Evolutionary conservation across 345 rosid species (phyloP).

Genomic region (Carallia pectinifolia): DNA sequence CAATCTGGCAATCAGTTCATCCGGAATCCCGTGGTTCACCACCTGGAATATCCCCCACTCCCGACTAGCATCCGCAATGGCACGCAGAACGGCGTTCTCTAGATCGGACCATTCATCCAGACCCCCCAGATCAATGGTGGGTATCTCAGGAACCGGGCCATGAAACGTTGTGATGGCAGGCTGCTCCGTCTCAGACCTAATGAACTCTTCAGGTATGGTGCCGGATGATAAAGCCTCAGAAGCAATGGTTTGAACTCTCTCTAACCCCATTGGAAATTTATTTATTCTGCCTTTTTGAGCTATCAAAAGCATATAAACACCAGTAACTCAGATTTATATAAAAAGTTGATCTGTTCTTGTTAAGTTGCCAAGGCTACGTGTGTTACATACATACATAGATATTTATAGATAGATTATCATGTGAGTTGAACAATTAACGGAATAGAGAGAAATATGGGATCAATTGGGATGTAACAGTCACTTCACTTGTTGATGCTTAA

Average conservation of each 20-base stretch:
- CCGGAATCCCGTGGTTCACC: constrained; percentile 57
- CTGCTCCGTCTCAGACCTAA: constrained; percentile 62
- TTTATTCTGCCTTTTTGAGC: neutral
- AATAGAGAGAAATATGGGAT: no score
- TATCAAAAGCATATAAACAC: no score
- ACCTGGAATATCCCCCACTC: constrained; percentile 72
- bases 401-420: no score
- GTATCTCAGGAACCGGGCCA: constrained; percentile 49
- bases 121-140: constrained; percentile 40
- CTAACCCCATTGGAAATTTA: neutral
- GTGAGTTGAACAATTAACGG: no score
- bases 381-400: no score
- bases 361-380: no score
- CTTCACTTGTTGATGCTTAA: no score
- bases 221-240: constrained; percentile 9
- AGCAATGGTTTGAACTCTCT: constrained; percentile 14
- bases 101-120: constrained; percentile 15
- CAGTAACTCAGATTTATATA: no score
- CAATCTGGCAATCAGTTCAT: constrained; percentile 39
- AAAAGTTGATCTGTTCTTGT: no score
- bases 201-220: constrained; percentile 61
- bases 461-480: no score
- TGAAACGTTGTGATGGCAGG: constrained; percentile 59
- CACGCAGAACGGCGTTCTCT: constrained; percentile 23
- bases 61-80: constrained; percentile 32